Conservation (phyloP, 2,329 filamentous ascomycete genomes). For the Fusarium liriodendri region DNA sequence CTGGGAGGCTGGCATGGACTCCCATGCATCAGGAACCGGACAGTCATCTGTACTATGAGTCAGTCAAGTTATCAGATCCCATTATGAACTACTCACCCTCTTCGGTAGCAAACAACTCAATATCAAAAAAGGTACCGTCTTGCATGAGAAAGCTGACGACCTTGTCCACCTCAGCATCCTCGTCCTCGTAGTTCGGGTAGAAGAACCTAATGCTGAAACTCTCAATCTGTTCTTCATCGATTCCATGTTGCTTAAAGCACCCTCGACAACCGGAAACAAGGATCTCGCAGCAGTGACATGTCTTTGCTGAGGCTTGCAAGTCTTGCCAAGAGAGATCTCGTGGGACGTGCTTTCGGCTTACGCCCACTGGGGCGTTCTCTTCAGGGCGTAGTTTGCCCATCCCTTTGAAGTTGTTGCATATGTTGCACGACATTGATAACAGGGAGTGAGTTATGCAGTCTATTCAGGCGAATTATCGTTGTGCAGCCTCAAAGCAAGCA, state of each 20-base stretch:
- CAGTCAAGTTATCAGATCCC: neutral
- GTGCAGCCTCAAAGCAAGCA: neutral
- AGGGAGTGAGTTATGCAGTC: neutral
- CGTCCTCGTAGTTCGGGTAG: neutral
- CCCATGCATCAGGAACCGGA: conserved; percentile 1
- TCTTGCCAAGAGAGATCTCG: neutral
- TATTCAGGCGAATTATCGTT: neutral
- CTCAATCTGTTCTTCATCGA: neutral
- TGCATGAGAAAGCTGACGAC: neutral
- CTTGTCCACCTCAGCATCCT: neutral
- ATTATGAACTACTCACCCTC: neutral
- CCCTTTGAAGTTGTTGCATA: conserved; percentile 1
- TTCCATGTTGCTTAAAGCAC: neutral
- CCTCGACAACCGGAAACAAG: neutral
- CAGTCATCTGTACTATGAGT: neutral
- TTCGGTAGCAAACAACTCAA: neutral
- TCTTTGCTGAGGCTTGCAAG: neutral
- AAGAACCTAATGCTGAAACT: neutral
- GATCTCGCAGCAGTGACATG: neutral
- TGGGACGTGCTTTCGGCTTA: neutral
- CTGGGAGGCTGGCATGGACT: neutral
- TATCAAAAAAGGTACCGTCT: conserved; percentile 1
- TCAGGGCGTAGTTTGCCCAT: neutral
- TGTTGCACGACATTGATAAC: neutral
- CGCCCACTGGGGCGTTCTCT: neutral